These are phyloP conservation scores for Aspergillus uvarum DNA, from an alignment of 2,329 filamentous ascomycete species.

Conservation along the genomic window DNA sequence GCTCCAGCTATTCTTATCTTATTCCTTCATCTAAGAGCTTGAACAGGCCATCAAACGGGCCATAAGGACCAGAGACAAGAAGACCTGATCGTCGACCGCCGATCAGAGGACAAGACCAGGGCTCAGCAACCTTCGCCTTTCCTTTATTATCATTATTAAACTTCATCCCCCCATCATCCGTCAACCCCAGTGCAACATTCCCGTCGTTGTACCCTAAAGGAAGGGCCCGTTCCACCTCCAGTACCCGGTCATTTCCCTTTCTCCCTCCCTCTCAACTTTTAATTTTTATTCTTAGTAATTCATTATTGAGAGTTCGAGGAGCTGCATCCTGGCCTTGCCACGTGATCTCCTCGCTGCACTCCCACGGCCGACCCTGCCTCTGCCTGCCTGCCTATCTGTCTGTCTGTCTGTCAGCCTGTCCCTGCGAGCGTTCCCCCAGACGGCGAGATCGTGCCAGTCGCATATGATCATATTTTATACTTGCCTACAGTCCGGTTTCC, in stretches of 20 bases:
- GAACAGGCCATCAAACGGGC: background rate
- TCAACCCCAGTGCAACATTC: slow-evolving; percentile 9
- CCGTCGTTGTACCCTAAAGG: slow-evolving; percentile 4
- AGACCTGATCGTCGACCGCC: slow-evolving; percentile 4
- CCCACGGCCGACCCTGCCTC: slow-evolving; percentile 1
- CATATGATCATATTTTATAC: slow-evolving; percentile 10
- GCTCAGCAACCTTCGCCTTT: background rate
- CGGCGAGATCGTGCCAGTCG: slow-evolving; percentile 10
- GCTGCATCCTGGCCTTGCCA: slow-evolving; percentile 6
- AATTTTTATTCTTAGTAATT: background rate
- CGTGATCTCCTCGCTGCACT: slow-evolving; percentile 3
- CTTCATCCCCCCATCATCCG: slow-evolving; percentile 4
- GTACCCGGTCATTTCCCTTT: background rate
- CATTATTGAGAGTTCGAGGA: background rate
- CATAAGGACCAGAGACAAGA: background rate
- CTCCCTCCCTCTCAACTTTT: background rate
- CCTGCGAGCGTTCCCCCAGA: slow-evolving; percentile 13
- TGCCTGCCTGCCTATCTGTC: background rate
- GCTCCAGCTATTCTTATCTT: background rate
- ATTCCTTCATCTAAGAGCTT: slow-evolving; percentile 1
- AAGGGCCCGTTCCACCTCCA: slow-evolving; percentile 1
- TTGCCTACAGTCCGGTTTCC: slow-evolving; percentile 9
- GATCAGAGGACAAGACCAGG: background rate
- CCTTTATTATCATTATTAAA: slow-evolving; percentile 4
- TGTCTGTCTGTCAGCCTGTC: background rate